phyloP scores from a whole-genome alignment of 768 basidiomycete species.

The Phanerodontia chrysosporium region DNA sequence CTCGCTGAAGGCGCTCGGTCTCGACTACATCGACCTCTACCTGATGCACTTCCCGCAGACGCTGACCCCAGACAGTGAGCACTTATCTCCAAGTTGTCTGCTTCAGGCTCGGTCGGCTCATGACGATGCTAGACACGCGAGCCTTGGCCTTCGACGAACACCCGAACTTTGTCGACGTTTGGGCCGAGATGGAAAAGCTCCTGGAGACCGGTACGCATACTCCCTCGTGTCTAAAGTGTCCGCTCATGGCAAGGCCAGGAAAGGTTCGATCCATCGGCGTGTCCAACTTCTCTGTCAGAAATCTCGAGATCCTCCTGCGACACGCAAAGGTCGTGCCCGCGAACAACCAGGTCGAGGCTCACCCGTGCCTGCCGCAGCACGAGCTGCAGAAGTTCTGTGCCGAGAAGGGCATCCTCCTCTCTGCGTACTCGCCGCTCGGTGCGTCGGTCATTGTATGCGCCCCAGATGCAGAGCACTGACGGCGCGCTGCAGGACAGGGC shows the following conservation, averaged over 20 bases:
- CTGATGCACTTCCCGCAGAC: constrained; percentile 33
- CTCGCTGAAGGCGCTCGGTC: constrained; percentile 24
- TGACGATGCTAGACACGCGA: neutral
- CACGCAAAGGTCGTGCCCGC: constrained; percentile 52
- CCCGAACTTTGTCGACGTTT: constrained; percentile 29
- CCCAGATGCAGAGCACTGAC: neutral
- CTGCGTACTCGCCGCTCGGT: constrained; percentile 33
- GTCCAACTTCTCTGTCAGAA: constrained; percentile 37
- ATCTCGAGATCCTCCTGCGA: constrained; percentile 34
- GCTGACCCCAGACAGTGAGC: neutral
- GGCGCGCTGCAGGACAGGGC: constrained; percentile 8
- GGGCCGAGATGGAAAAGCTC: constrained; percentile 33
- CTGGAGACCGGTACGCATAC: constrained; percentile 20
- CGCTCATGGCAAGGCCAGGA: constrained; percentile 11
- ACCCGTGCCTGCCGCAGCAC: constrained; percentile 65
- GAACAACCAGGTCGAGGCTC: constrained; percentile 66
- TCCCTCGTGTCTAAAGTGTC: neutral
- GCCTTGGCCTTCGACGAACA: constrained; percentile 5
- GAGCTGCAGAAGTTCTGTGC: constrained; percentile 53
- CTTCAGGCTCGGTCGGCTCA: too few species aligned
- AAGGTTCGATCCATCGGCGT: constrained; percentile 35
- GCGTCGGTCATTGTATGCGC: neutral
- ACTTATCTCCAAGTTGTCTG: neutral
- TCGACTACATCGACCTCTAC: constrained; percentile 36
- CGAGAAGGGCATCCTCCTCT: constrained; percentile 53